Evolutionary conservation across 345 rosid genomes (phyloP), one percentile per base, ranked within the genome.

Genomic region (Abelmoschus esculentus): DNA sequence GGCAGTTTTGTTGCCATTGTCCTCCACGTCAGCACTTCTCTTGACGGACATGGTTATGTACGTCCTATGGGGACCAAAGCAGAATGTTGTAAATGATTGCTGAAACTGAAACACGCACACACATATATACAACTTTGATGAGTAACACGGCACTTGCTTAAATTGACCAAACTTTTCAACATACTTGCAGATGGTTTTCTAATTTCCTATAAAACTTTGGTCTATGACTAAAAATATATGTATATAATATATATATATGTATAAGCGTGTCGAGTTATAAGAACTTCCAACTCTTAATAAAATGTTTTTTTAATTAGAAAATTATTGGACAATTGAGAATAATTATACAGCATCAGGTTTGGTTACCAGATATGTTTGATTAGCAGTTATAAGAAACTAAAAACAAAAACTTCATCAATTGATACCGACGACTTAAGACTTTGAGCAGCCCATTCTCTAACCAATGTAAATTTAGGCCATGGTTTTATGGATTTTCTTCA

Each of bases 41-140:
- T 79, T 85, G 3, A 83, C 56, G 26, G 88, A 84, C 92, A 85
- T 87, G 78, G 59, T 40, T 42, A 55, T 55, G 13, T 19, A 55
- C n/a, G 61, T 52, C 31, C 63, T 19, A n/a, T 40, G 9, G 5
- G 52, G 32, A 42, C 68, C 32, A 13, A 22, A n/a, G 13, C 0
- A 18, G n/a, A 22, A 36, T 40, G 54, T 8, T 40, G 36, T 19
- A 56, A 69, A 56, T 55, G 64, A 13, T 12, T 54, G 19, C 49
- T 13, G 7, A 14, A 26, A 14, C 17, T 32, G 15, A 15, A 12
- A 14, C 4, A 22, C 10, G 22, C 22, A 11, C 3, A 5, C 22
- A 22, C 2, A 34, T 11, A 12, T 47, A 71, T 58, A n/a, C n/a
- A 34, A 67, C 34, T 55, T 56, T 58, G 67, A 47, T 70, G 70